Percentiles rank a stretch among this genome's conserved stretches.
These are phyloP conservation scores for Phialocephala subalpina DNA, from an alignment of 2,329 filamentous ascomycete species.

Conservation along the genomic window DNA sequence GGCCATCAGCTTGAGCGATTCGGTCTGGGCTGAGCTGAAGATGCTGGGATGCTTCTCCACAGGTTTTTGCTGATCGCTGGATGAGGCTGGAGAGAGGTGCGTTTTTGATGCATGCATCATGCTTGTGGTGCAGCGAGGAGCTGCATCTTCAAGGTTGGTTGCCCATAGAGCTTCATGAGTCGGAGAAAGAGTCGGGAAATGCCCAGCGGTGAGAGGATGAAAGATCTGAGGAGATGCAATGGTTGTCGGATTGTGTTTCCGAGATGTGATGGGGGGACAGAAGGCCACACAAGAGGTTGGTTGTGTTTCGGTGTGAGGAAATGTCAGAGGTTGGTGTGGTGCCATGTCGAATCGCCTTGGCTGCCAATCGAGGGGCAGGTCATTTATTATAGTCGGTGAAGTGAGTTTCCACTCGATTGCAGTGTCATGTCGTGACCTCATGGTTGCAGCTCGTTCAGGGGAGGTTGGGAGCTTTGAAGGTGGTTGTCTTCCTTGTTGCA, in stretches of 20 bases:
- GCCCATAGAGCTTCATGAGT: not conserved
- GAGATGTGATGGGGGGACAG: not conserved
- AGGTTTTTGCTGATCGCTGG: not conserved
- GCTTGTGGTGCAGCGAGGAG: not conserved
- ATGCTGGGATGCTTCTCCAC: not conserved
- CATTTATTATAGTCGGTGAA: not conserved
- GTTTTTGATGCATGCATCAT: not conserved
- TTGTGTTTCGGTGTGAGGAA: not conserved
- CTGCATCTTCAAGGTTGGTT: not conserved
- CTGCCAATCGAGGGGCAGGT: not conserved
- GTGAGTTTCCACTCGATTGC: not conserved
- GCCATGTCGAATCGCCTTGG: not conserved
- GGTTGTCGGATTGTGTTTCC: not conserved
- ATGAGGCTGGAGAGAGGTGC: not conserved
- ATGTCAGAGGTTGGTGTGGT: not conserved
- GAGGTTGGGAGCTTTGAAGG: slow-evolving; percentile 2
- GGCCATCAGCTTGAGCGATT: not conserved
- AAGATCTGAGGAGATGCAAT: not conserved
- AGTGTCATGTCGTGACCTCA: not conserved
- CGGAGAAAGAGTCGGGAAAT: not conserved
- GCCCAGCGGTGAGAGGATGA: not conserved
- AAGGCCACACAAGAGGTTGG: too few species aligned
- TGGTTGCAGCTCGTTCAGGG: not conserved
- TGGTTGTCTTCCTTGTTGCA: not conserved
- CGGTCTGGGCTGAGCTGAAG: not conserved